A percentile compares a stretch with the other conserved stretches of the same genome.
phyloP scores from a whole-genome alignment of 257 asterid species.

The Plantago major region DNA sequence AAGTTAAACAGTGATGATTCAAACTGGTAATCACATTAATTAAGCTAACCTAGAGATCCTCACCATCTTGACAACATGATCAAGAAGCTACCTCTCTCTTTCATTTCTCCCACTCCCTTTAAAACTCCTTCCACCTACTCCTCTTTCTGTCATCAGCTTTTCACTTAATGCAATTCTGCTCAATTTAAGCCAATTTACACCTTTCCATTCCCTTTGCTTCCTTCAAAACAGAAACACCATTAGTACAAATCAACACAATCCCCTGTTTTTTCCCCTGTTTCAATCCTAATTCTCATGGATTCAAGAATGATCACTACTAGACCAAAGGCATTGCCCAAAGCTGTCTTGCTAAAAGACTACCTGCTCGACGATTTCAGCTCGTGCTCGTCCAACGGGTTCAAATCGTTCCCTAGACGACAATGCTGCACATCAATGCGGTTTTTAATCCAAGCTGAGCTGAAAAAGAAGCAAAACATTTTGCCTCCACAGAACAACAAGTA shows the following conservation, averaged over 20 bases:
- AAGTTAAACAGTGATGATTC: not conserved
- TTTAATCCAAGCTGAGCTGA: constrained; percentile 27
- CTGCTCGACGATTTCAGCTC: constrained; percentile 48
- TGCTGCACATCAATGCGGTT: constrained; percentile 46
- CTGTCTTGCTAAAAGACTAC: constrained; percentile 39
- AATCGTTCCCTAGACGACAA: constrained; percentile 42
- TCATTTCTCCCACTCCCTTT: constrained; percentile 25
- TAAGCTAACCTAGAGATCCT: constrained; percentile 58
- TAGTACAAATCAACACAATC: not conserved
- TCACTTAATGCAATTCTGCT: constrained; percentile 15
- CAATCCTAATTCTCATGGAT: constrained; percentile 23
- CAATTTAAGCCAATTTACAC: constrained; percentile 1
- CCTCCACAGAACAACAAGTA: not conserved
- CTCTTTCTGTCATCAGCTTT: constrained; percentile 24
- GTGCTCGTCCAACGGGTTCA: constrained; percentile 57
- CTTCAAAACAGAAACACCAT: constrained; percentile 17
- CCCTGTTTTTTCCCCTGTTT: not conserved
- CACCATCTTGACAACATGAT: constrained; percentile 26
- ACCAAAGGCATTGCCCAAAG: constrained; percentile 22
- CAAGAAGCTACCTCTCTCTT: constrained; percentile 56
- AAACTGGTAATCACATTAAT: constrained; percentile 16
- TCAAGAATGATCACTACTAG: constrained; percentile 24
- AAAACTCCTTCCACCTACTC: constrained; percentile 19
- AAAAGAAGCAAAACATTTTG: constrained; percentile 5
- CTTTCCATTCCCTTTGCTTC: constrained; percentile 21